Conservation (phyloP, 2,329 filamentous ascomycete genomes). For the Colletotrichum tropicicola region DNA sequence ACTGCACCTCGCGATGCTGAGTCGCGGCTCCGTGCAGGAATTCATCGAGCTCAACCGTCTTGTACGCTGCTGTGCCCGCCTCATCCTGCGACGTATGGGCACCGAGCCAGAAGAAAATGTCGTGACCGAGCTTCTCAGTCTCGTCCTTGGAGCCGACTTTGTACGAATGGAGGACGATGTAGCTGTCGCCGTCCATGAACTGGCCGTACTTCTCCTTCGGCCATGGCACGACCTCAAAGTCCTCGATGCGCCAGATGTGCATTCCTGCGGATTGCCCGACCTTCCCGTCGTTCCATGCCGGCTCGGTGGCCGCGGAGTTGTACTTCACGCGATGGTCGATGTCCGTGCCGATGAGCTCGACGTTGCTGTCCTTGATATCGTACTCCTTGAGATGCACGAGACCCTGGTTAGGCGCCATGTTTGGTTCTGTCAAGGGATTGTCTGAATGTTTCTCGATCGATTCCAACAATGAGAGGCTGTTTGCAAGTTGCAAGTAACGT, state of each 20-base stretch:
- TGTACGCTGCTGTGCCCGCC: slow-evolving; percentile 74
- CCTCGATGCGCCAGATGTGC: slow-evolving; percentile 72
- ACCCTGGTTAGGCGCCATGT: slow-evolving; percentile 69
- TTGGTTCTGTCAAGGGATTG: slow-evolving; percentile 18
- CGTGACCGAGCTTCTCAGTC: slow-evolving; percentile 61
- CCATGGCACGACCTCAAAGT: slow-evolving; percentile 72
- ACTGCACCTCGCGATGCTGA: slow-evolving; percentile 73
- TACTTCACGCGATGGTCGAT: slow-evolving; percentile 76
- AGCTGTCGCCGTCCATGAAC: slow-evolving; percentile 76
- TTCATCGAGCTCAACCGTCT: slow-evolving; percentile 76
- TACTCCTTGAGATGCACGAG: slow-evolving; percentile 71
- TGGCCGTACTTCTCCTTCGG: slow-evolving; percentile 64
- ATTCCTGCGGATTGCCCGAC: slow-evolving; percentile 64
- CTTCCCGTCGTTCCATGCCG: slow-evolving; percentile 70
- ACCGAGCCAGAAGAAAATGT: slow-evolving; percentile 78
- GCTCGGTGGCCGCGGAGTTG: slow-evolving; percentile 70
- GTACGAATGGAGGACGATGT: slow-evolving; percentile 70
- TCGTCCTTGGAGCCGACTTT: slow-evolving; percentile 56
- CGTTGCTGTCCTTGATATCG: slow-evolving; percentile 74
- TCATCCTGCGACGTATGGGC: slow-evolving; percentile 73
- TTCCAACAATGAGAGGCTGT: background rate
- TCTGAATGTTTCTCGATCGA: background rate
- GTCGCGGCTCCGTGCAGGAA: slow-evolving; percentile 69
- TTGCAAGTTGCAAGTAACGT: background rate
- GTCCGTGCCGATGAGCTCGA: slow-evolving; percentile 70